phyloP scores from a whole-genome alignment of 2,329 filamentous ascomycete genomes.

The Diplocarpon mali region DNA sequence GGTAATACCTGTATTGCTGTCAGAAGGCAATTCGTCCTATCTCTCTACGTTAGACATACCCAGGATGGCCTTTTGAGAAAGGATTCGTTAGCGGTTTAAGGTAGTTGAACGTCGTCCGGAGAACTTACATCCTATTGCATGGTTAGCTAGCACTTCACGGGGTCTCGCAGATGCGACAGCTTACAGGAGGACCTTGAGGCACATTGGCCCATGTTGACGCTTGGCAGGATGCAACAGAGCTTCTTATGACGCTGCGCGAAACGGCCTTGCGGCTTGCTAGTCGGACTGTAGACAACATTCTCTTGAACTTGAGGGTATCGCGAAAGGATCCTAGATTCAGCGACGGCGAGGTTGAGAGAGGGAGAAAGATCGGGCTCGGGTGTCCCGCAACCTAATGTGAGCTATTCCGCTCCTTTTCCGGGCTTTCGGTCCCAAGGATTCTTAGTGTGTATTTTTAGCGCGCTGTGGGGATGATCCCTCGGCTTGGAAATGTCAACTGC shows the following conservation, averaged over 20 bases:
- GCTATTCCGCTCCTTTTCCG: conserved; percentile 1
- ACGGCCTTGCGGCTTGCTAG: conserved; percentile 39
- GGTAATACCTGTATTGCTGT: conserved; percentile 59
- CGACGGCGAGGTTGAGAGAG: not conserved
- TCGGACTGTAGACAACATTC: conserved; percentile 46
- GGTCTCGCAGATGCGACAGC: conserved; percentile 29
- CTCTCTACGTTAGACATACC: conserved; percentile 37
- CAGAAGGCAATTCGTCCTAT: conserved; percentile 13
- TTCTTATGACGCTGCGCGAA: conserved; percentile 18
- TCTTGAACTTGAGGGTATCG: not conserved
- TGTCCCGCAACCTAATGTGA: not conserved
- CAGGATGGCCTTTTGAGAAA: conserved; percentile 54
- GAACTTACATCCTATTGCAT: conserved; percentile 29
- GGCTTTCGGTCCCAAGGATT: too few species aligned
- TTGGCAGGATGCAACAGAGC: conserved; percentile 20
- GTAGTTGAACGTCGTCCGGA: conserved; percentile 19
- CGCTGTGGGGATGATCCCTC: too few species aligned
- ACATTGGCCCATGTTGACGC: conserved; percentile 81
- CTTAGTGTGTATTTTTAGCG: too few species aligned
- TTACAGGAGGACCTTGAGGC: conserved; percentile 85
- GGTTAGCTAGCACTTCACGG: conserved; percentile 9
- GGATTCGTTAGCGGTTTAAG: conserved; percentile 25
- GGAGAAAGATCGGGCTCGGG: not conserved
- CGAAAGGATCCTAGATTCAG: not conserved
- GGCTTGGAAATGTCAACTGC: too few species aligned